A percentile compares a stretch with the other conserved stretches of the same genome.
Evolutionary conservation across 2,329 filamentous ascomycete genomes (phyloP).

Genomic region (Plectosphaerella sp.): DNA sequence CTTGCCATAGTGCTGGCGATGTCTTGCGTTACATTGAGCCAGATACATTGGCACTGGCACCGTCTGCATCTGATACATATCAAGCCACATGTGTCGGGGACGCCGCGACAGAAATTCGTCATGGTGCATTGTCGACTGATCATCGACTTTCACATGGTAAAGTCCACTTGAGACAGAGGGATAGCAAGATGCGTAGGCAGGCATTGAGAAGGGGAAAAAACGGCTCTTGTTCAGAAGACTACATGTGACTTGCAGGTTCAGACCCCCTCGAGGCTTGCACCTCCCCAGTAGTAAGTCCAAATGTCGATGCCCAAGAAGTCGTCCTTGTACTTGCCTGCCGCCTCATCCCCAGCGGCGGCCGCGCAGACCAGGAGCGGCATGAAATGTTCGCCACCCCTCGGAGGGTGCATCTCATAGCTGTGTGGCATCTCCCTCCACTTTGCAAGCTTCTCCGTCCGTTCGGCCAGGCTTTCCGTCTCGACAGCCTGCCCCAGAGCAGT

Average conservation of each 20-base stretch:
- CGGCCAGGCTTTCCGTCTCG: slow-evolving; percentile 21
- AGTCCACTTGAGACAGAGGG: too few species aligned
- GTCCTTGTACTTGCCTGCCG: slow-evolving; percentile 41
- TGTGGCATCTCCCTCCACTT: slow-evolving; percentile 43
- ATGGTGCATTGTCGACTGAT: too few species aligned
- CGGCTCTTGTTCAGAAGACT: too few species aligned
- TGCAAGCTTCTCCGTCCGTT: slow-evolving; percentile 33
- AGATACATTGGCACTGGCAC: too few species aligned
- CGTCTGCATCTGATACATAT: too few species aligned
- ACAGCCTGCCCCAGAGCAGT: slow-evolving; percentile 35
- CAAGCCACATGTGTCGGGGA: too few species aligned
- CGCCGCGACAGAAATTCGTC: too few species aligned
- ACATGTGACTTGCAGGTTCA: background rate
- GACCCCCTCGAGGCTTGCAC: background rate
- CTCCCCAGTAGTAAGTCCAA: slow-evolving; percentile 52
- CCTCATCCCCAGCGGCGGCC: slow-evolving; percentile 41
- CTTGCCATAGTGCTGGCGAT: too few species aligned
- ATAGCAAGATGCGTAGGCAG: too few species aligned
- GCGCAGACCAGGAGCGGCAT: slow-evolving; percentile 55
- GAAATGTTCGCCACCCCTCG: slow-evolving; percentile 51
- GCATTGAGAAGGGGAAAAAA: too few species aligned
- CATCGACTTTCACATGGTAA: too few species aligned
- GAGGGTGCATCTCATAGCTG: slow-evolving; percentile 50
- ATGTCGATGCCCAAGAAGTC: slow-evolving; percentile 44
- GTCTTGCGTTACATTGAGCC: too few species aligned